Evolutionary conservation across 148 eudicot species (phyloP).

Genomic region (Persicaria tinctoria): DNA sequence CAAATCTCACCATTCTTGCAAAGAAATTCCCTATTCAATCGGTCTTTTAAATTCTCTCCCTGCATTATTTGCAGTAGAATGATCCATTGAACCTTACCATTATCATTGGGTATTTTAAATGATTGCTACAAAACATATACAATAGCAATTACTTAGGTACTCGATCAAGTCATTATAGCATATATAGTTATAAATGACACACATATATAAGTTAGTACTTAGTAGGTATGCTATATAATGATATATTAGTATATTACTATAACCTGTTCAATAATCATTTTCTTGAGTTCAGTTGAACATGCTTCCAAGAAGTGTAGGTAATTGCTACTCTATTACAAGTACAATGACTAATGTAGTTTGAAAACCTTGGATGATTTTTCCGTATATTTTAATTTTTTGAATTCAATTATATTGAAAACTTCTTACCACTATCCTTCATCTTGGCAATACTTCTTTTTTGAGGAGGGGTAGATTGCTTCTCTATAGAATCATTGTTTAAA

Average conservation of each 20-base stretch:
- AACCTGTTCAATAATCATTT: background rate
- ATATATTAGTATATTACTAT: background rate
- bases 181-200: too few species aligned
- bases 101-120: background rate
- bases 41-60: background rate
- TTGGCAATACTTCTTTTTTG: background rate
- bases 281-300: background rate
- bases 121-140: background rate
- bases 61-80: background rate
- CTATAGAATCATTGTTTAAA: too few species aligned
- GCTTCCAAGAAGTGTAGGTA: background rate
- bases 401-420: background rate
- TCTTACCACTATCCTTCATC: conserved; percentile 4
- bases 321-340: background rate
- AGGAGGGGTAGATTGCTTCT: too few species aligned
- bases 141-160: too few species aligned
- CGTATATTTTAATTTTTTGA: background rate
- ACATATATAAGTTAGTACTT: too few species aligned
- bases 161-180: too few species aligned
- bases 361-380: background rate
- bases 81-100: background rate
- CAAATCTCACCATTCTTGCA: background rate
- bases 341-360: background rate
- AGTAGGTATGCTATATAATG: too few species aligned
- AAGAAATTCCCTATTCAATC: background rate